A percentile compares a stretch with the other conserved stretches of the same genome.
Conservation (phyloP, 441 rosid species). For the Breynia disticha region DNA sequence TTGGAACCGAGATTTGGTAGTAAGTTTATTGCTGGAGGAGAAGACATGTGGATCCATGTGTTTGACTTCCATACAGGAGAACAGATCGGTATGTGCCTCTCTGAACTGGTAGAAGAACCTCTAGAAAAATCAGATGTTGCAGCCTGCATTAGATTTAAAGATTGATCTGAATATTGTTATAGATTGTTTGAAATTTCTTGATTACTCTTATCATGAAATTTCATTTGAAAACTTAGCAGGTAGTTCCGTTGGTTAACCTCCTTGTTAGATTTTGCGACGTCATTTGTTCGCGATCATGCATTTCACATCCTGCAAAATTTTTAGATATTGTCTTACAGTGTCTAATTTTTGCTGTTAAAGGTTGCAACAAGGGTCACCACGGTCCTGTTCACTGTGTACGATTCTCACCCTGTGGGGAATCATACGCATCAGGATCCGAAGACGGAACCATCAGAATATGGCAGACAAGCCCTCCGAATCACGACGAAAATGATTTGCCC, state of each 20-base stretch:
- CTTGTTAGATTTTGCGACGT: too few relatives aligned
- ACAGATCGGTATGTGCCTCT: conserved; percentile 52
- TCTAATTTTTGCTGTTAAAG: too few relatives aligned
- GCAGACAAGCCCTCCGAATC: conserved; percentile 53
- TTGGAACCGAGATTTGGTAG: conserved; percentile 84
- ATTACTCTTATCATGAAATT: not conserved
- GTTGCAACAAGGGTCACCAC: conserved; percentile 98
- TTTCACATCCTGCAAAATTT: too few relatives aligned
- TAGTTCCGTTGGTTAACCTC: too few relatives aligned
- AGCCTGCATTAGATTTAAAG: not conserved
- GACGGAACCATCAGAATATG: conserved; percentile 97
- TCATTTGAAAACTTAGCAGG: not conserved
- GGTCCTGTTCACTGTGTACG: conserved; percentile 95
- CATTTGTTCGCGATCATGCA: too few relatives aligned
- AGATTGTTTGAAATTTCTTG: not conserved
- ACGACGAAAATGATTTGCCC: conserved; percentile 33
- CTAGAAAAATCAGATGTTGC: not conserved
- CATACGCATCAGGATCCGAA: conserved; percentile 95
- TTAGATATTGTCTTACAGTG: too few relatives aligned
- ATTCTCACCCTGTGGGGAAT: conserved; percentile 90
- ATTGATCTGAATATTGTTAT: not conserved
- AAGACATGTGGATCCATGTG: conserved; percentile 58
- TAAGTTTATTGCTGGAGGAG: conserved; percentile 86
- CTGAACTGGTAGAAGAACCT: not conserved
- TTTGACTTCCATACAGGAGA: conserved; percentile 92